Evolutionary conservation across 1,284 basidiomycete species (phyloP).

Genomic region (Cryptococcus sp.): DNA sequence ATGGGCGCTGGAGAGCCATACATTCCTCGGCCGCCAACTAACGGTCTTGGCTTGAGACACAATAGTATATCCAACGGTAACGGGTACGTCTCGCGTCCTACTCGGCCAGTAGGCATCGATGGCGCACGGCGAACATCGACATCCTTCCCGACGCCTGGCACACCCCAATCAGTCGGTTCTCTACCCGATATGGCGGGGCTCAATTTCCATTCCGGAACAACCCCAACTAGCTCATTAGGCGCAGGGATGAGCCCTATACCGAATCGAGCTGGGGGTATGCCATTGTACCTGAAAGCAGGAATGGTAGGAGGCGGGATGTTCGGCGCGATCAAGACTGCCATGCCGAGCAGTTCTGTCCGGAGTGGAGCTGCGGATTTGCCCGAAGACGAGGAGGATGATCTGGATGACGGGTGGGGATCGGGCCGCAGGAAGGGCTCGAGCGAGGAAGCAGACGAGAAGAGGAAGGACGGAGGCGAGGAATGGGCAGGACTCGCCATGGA

Average conservation of each 20-base stretch:
- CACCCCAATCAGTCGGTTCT: slow-evolving; percentile 38
- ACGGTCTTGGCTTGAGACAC: too few relatives aligned
- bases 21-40: slow-evolving; percentile 12
- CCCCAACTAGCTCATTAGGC: neutral
- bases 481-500: slow-evolving; percentile 40
- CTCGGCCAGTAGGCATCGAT: slow-evolving; percentile 24
- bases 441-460: slow-evolving; percentile 34
- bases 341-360: slow-evolving; percentile 37
- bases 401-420: slow-evolving; percentile 16
- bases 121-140: slow-evolving; percentile 4
- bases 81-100: slow-evolving; percentile 1
- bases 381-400: slow-evolving; percentile 46
- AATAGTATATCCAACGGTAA: slow-evolving; percentile 6
- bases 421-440: slow-evolving; percentile 9
- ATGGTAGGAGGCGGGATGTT: slow-evolving; percentile 51
- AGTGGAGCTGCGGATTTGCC: slow-evolving; percentile 32
- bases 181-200: slow-evolving; percentile 45
- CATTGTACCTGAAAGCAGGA: slow-evolving; percentile 25
- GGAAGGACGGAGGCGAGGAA: slow-evolving; percentile 35
- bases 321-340: slow-evolving; percentile 32
- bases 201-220: slow-evolving; percentile 34
- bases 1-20: slow-evolving; percentile 37
- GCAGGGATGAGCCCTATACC: slow-evolving; percentile 27
- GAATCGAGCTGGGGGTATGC: slow-evolving; percentile 22
- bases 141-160: slow-evolving; percentile 31